Conservation (phyloP, 257 asterid genomes). For the Paulownia fortunei region DNA sequence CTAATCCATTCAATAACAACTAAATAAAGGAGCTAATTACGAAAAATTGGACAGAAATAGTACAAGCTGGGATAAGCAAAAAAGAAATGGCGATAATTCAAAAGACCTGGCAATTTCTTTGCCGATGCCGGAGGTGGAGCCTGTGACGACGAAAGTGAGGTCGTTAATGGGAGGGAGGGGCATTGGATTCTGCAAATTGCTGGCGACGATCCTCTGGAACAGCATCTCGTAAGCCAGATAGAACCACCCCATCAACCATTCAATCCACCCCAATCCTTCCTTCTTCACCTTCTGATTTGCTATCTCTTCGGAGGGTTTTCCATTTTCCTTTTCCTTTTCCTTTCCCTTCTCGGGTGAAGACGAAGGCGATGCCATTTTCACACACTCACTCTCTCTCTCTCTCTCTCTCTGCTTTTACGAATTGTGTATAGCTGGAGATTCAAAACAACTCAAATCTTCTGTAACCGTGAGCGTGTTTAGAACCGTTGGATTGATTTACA, state of each 20-base stretch:
- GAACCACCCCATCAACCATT: constrained; percentile 86
- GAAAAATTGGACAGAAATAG: neutral
- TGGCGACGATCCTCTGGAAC: constrained; percentile 92
- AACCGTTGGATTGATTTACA: constrained; percentile 31
- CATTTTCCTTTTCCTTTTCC: constrained; percentile 32
- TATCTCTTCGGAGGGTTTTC: constrained; percentile 34
- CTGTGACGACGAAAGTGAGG: constrained; percentile 85
- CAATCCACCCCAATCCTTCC: constrained; percentile 86
- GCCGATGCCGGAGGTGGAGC: constrained; percentile 98
- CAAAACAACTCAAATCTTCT: neutral
- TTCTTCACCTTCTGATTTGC: constrained; percentile 47
- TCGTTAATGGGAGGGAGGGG: constrained; percentile 85
- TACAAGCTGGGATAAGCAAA: neutral
- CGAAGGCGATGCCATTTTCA: constrained; percentile 45
- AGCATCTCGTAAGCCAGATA: constrained; percentile 74
- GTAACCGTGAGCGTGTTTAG: neutral
- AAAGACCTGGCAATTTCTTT: constrained; percentile 79
- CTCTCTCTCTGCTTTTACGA: neutral
- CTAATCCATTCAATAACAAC: constrained; percentile 13
- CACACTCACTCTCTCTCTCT: constrained; percentile 1
- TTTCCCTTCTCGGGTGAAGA: constrained; percentile 47
- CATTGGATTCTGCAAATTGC: constrained; percentile 84
- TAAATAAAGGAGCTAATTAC: neutral
- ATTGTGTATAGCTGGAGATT: constrained; percentile 5
- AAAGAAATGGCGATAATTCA: neutral